Evolutionary conservation across 768 basidiomycete species (phyloP).

Genomic region (Russula virescens): DNA sequence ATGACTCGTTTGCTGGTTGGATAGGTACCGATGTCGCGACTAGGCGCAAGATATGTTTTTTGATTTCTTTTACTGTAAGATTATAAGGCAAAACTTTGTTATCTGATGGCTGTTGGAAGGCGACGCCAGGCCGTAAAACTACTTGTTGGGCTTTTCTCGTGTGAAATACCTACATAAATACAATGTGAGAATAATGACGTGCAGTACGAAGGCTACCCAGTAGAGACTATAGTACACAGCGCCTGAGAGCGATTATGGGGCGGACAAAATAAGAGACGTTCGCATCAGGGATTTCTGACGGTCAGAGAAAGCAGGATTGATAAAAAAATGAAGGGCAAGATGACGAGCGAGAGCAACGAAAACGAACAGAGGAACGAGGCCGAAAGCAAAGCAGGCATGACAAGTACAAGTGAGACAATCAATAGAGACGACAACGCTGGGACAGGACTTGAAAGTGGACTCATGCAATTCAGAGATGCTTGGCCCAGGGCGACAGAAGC

Average conservation of each 20-base stretch:
- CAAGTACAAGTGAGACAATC: neutral
- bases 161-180: slow-evolving; percentile 13
- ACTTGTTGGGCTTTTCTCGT: neutral
- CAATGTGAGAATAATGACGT: slow-evolving; percentile 8
- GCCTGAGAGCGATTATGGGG: slow-evolving; percentile 13
- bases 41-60: neutral
- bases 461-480: too few relatives aligned
- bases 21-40: neutral
- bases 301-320: neutral
- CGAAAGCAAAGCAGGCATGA: neutral
- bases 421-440: neutral
- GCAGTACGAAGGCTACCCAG: neutral
- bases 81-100: neutral
- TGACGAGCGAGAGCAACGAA: neutral
- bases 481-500: neutral
- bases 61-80: neutral
- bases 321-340: neutral
- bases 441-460: neutral
- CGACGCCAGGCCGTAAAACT: neutral
- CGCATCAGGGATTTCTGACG: neutral
- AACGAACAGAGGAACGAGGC: slow-evolving; percentile 6
- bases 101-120: slow-evolving; percentile 2
- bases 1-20: neutral
- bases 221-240: slow-evolving; percentile 7
- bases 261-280: neutral